phyloP scores from a whole-genome alignment of 345 rosid genomes.

The Aquilaria sinensis region DNA sequence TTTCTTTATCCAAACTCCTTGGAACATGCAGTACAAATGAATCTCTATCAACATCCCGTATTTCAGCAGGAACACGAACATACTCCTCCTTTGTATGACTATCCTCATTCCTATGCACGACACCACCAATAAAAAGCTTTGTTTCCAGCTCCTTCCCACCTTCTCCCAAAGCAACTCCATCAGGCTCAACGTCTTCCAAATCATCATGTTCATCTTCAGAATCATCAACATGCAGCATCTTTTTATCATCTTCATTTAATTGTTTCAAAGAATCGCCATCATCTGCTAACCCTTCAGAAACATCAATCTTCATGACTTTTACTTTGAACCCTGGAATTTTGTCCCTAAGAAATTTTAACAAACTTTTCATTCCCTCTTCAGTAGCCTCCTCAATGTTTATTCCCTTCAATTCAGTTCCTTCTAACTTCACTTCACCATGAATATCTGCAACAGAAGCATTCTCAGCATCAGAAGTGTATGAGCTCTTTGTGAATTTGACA shows the following conservation, averaged over 20 bases:
- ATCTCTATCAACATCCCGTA: slow-evolving; percentile 60
- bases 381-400: slow-evolving; percentile 66
- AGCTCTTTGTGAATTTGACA: slow-evolving; percentile 38
- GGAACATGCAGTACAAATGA: slow-evolving; percentile 72
- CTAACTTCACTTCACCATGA: slow-evolving; percentile 54
- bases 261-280: slow-evolving; percentile 52
- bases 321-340: slow-evolving; percentile 91
- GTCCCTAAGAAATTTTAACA: slow-evolving; percentile 85
- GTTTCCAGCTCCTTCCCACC: slow-evolving; percentile 48
- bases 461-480: slow-evolving; percentile 38
- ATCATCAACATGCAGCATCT: slow-evolving; percentile 35
- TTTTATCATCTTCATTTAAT: slow-evolving; percentile 55
- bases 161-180: slow-evolving; percentile 36
- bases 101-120: slow-evolving; percentile 74
- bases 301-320: slow-evolving; percentile 60
- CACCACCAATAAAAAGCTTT: slow-evolving; percentile 86
- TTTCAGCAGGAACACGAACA: slow-evolving; percentile 68
- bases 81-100: slow-evolving; percentile 57
- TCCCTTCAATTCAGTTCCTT: slow-evolving; percentile 58
- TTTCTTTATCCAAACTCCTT: slow-evolving; percentile 36
- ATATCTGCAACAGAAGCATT: slow-evolving; percentile 43
- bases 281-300: slow-evolving; percentile 44
- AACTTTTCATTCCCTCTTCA: slow-evolving; percentile 90
- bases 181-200: slow-evolving; percentile 58
- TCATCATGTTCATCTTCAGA: slow-evolving; percentile 50